These are phyloP conservation scores for Debaryomyces robertsiae DNA, from an alignment of 1,139 yeast species.

Conservation along the genomic window DNA sequence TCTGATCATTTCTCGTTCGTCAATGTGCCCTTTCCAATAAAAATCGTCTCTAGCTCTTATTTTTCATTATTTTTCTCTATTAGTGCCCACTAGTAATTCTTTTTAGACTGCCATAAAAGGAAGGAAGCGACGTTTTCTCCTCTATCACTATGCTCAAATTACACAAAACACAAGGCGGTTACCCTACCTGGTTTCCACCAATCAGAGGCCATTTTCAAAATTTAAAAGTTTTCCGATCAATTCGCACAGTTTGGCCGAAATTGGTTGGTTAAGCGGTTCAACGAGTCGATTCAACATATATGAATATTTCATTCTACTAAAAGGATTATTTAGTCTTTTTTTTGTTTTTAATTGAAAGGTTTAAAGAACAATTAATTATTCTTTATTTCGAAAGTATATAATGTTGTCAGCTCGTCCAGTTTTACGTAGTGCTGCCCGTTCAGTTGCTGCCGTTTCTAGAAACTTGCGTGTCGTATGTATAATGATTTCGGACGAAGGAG, in stretches of 20 bases:
- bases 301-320: constrained; percentile 8
- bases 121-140: neutral
- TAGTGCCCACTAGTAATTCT: neutral
- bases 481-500: constrained; percentile 1
- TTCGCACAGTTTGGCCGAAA: constrained; percentile 11
- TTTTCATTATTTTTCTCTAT: neutral
- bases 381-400: constrained; percentile 18
- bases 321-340: constrained; percentile 11
- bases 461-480: constrained; percentile 67
- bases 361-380: constrained; percentile 16
- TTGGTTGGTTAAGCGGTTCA: constrained; percentile 12
- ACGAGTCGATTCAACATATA: constrained; percentile 9
- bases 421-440: constrained; percentile 80
- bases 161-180: constrained; percentile 1
- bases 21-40: neutral
- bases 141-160: neutral
- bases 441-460: constrained; percentile 69
- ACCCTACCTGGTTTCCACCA: constrained; percentile 8
- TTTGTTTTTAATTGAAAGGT: constrained; percentile 7
- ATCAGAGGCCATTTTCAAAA: constrained; percentile 6
- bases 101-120: constrained; percentile 10
- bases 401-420: constrained; percentile 85
- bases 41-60: neutral
- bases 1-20: constrained; percentile 1
- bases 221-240: constrained; percentile 12